These are phyloP conservation scores for Pestalotiopsis sp. DNA, from an alignment of 2,329 filamentous ascomycete species.

Conservation along the genomic window DNA sequence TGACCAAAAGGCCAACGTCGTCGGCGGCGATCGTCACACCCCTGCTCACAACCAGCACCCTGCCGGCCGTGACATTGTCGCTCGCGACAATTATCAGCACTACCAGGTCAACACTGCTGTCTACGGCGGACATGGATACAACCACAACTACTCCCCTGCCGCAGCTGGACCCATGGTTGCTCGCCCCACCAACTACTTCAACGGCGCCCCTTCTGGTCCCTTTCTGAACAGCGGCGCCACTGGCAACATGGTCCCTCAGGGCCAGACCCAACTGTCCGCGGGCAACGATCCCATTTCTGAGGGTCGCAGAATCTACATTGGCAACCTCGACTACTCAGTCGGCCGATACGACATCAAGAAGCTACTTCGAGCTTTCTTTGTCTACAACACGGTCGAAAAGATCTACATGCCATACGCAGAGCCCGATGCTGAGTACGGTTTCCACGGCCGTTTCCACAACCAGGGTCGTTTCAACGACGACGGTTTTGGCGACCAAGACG, in stretches of 20 bases:
- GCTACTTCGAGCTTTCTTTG: background rate
- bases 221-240: background rate
- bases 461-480: background rate
- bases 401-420: slow-evolving; percentile 11
- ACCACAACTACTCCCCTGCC: background rate
- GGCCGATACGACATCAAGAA: background rate
- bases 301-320: slow-evolving; percentile 13
- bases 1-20: too few species aligned
- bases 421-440: background rate
- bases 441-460: background rate
- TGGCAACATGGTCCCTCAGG: background rate
- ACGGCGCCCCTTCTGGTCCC: background rate
- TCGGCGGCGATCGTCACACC: too few species aligned
- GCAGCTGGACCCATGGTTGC: background rate
- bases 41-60: too few species aligned
- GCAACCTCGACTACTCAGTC: slow-evolving; percentile 9
- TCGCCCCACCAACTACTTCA: background rate
- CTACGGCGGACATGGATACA: too few species aligned
- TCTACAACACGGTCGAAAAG: slow-evolving; percentile 5
- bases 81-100: background rate
- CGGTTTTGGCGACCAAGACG: background rate
- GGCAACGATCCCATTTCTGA: background rate
- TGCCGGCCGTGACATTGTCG: background rate
- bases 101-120: too few species aligned
- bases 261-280: background rate